phyloP scores from a whole-genome alignment of 805 yeast genomes.

The Jamesozyma rosinii region DNA sequence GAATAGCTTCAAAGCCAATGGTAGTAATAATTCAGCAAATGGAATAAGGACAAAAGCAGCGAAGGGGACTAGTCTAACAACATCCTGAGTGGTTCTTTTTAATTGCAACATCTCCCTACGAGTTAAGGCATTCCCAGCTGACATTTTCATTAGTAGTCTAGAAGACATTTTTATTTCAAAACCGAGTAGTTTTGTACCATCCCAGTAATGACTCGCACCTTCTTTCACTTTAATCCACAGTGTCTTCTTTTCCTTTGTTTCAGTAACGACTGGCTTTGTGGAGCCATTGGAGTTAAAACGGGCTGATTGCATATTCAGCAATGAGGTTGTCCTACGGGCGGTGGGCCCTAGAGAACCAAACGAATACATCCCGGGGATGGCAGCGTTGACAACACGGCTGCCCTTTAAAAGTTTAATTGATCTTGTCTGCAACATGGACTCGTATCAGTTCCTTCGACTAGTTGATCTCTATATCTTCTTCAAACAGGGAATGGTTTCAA shows the following conservation, averaged over 20 bases:
- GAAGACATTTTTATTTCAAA: constrained; percentile 79
- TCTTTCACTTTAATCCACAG: constrained; percentile 82
- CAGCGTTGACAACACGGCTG: not conserved
- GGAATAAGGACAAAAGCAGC: constrained; percentile 85
- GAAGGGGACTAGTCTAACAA: constrained; percentile 83
- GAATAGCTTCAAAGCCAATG: constrained; percentile 83
- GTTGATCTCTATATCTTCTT: not conserved
- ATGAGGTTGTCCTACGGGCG: not conserved
- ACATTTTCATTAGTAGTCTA: constrained; percentile 68
- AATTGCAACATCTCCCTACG: constrained; percentile 86
- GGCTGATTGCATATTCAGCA: not conserved
- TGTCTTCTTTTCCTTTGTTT: constrained; percentile 19
- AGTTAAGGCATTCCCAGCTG: constrained; percentile 82
- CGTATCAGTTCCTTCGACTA: not conserved
- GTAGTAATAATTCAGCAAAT: constrained; percentile 85
- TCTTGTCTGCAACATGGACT: not conserved
- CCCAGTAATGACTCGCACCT: constrained; percentile 88
- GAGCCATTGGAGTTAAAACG: constrained; percentile 5
- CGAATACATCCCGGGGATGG: not conserved
- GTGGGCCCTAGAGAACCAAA: not conserved
- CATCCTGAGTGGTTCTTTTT: constrained; percentile 77
- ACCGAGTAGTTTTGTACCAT: constrained; percentile 88
- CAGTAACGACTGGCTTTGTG: not conserved
- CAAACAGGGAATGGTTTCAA: not conserved
- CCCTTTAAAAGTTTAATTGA: not conserved